These are phyloP conservation scores for Metschnikowia chrysomelidarum DNA, from an alignment of 805 yeast genomes.

Conservation along the genomic window DNA sequence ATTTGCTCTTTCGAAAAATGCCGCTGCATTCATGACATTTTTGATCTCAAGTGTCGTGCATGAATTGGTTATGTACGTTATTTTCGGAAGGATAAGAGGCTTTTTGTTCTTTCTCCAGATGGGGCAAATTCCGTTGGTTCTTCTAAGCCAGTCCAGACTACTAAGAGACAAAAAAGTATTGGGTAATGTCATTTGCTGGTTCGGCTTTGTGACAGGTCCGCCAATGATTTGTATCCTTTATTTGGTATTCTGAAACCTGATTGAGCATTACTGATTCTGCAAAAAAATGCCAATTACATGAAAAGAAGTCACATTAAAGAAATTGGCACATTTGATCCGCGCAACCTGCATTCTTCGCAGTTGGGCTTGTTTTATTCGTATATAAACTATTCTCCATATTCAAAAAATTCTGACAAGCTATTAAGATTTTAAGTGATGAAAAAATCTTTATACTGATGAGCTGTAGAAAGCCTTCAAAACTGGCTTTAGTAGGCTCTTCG, in stretches of 20 bases:
- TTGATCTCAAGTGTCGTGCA: constrained; percentile 79
- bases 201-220: constrained; percentile 89
- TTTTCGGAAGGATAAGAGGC: constrained; percentile 77
- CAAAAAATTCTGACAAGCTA: too few species aligned
- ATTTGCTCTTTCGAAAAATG: constrained; percentile 56
- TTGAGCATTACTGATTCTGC: too few species aligned
- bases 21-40: constrained; percentile 78
- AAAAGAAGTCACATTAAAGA: too few species aligned
- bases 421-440: too few species aligned
- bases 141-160: constrained; percentile 56
- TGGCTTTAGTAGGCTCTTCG: background rate
- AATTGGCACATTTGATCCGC: too few species aligned
- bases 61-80: constrained; percentile 88
- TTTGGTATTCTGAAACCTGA: constrained; percentile 43
- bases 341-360: too few species aligned
- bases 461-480: background rate
- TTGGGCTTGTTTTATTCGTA: too few species aligned
- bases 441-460: too few species aligned
- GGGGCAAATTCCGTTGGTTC: constrained; percentile 80
- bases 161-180: constrained; percentile 55
- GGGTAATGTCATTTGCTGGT: constrained; percentile 86
- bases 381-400: too few species aligned
- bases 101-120: constrained; percentile 79
- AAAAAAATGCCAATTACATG: too few species aligned
- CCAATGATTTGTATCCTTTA: constrained; percentile 83